Base-by-base conservation (phyloP, 352 stramenopile species). In the Nothophytophthora sp. region DNA sequence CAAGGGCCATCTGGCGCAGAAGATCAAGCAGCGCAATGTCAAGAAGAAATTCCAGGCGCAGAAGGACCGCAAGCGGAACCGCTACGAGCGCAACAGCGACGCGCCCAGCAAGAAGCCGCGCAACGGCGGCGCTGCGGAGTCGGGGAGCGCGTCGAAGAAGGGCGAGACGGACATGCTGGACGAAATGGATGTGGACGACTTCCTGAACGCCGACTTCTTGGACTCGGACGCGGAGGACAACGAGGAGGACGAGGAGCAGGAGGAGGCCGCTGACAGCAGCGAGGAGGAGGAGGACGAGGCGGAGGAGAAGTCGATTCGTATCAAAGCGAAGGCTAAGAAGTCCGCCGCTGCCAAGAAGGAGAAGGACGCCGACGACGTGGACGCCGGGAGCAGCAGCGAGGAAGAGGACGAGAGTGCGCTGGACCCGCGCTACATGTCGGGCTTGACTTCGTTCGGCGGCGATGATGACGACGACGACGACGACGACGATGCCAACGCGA, bases 181-280 rank as follows among this genome's bases (percentile, higher is more conserved):
- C 53, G 84, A 95, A 39, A 91, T 95, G 78, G 81, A 95, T 50
- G 80, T 95, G 33, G 84, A 95, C 56, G 84, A 92, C 12, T 95
- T 95, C 50, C 47, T 95, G 35, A 90, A 95, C 45, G 81, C 60
- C 12, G 78, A 90, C 45, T 92, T 95, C 59, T 54, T 92, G 40
- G 76, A 92, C 45, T 91, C 82, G 55, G 80, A 86, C 32, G 71
- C 51, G 19, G 70, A 81, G 47, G 56, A 44, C 11, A 51, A 68
- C 38, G 39, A 52, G 29, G 60, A 76, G 9, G 54, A 63, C 1
- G 60, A 54, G 2, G 60, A 52, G 5, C 57, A 59, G 6, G 56
- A 58, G 5, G 57, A 47, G n/a, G 49, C 25, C 12, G 47, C 46
- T 6, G 53, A 50, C 37, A 55, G 38, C 37, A 63, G 60, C 29